Evolutionary conservation across 2,329 filamentous ascomycete species (phyloP).

Genomic region (Alternaria conjuncta): DNA sequence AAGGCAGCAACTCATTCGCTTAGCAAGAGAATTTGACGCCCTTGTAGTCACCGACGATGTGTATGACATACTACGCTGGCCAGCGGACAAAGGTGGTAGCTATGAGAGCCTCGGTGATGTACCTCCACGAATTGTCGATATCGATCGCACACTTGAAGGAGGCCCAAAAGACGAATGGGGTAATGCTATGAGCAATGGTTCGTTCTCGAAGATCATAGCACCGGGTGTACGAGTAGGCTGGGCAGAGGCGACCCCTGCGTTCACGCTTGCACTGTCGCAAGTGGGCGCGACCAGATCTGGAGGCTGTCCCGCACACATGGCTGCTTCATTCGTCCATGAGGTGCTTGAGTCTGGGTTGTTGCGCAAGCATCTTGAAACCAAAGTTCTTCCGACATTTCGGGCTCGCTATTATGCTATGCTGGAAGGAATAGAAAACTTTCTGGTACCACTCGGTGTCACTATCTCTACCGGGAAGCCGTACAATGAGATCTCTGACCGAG

Average conservation of each 20-base stretch:
- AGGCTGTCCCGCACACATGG: slow-evolving; percentile 62
- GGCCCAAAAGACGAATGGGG: slow-evolving; percentile 67
- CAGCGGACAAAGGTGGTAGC: slow-evolving; percentile 65
- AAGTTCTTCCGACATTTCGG: slow-evolving; percentile 61
- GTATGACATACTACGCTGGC: slow-evolving; percentile 73
- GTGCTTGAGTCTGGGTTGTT: slow-evolving; percentile 57
- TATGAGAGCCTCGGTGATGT: slow-evolving; percentile 34
- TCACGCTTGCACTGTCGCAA: slow-evolving; percentile 63
- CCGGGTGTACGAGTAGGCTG: slow-evolving; percentile 74
- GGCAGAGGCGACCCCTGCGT: slow-evolving; percentile 70
- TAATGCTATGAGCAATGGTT: slow-evolving; percentile 82
- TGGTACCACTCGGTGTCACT: slow-evolving; percentile 54
- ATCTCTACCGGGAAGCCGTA: neutral
- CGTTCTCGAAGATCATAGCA: slow-evolving; percentile 72
- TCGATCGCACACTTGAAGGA: slow-evolving; percentile 70
- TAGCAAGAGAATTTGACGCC: slow-evolving; percentile 77
- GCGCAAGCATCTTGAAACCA: slow-evolving; percentile 56
- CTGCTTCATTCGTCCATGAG: slow-evolving; percentile 59
- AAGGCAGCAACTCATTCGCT: slow-evolving; percentile 68
- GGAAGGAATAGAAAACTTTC: slow-evolving; percentile 60
- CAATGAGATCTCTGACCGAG: neutral
- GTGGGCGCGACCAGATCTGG: slow-evolving; percentile 60
- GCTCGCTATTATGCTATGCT: slow-evolving; percentile 60
- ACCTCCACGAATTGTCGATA: slow-evolving; percentile 75
- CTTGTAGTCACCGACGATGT: slow-evolving; percentile 69